These are phyloP conservation scores for Hirsutella minnesotensis DNA, from an alignment of 2,329 filamentous ascomycete genomes.

Conservation along the genomic window DNA sequence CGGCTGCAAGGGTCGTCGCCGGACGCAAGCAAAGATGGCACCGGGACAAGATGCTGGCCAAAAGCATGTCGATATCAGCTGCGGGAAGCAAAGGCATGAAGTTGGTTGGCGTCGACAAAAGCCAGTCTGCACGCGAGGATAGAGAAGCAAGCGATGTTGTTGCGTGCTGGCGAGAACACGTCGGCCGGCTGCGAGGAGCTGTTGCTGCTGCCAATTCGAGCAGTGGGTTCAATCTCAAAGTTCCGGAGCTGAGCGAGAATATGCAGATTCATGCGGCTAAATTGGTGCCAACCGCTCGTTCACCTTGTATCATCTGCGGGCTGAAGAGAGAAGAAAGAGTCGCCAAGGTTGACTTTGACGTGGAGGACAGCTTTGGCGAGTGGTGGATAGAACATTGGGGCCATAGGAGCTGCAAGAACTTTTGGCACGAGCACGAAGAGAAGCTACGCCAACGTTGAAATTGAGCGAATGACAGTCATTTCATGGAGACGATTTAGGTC, in stretches of 20 bases:
- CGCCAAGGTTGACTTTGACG: slow-evolving; percentile 57
- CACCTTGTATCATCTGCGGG: slow-evolving; percentile 76
- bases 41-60: slow-evolving; percentile 70
- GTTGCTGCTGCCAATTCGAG: slow-evolving; percentile 55
- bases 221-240: slow-evolving; percentile 36
- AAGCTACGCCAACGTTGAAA: slow-evolving; percentile 54
- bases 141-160: slow-evolving; percentile 72
- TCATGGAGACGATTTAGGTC: neutral
- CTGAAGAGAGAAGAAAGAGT: slow-evolving; percentile 80
- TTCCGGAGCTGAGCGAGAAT: slow-evolving; percentile 62
- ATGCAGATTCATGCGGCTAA: slow-evolving; percentile 58
- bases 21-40: slow-evolving; percentile 86
- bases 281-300: slow-evolving; percentile 60
- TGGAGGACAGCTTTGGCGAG: slow-evolving; percentile 88
- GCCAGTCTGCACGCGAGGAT: slow-evolving; percentile 72
- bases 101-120: slow-evolving; percentile 72
- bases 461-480: neutral
- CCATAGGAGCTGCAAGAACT: slow-evolving; percentile 66
- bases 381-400: slow-evolving; percentile 94
- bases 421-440: slow-evolving; percentile 71
- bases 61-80: slow-evolving; percentile 79
- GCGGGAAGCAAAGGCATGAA: slow-evolving; percentile 81
- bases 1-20: slow-evolving; percentile 69
- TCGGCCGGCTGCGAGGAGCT: slow-evolving; percentile 62
- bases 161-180: slow-evolving; percentile 60